Conservation (phyloP, 768 basidiomycete genomes). For the Phaffia australis region DNA sequence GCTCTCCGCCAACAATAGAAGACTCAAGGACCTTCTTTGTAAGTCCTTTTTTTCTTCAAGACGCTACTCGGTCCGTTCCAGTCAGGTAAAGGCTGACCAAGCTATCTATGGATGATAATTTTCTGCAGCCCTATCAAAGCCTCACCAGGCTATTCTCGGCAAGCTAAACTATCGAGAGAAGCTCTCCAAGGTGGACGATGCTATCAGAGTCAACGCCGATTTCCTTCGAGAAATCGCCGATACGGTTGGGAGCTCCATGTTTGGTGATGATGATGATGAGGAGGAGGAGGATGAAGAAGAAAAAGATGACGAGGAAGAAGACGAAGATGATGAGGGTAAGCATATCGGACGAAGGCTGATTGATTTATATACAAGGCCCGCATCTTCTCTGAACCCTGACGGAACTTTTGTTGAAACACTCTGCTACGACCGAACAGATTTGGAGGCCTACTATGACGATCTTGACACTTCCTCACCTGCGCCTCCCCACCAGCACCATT, state of each 20-base stretch:
- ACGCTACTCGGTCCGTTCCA: not conserved
- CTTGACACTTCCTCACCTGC: slow-evolving; percentile 31
- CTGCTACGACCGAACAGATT: slow-evolving; percentile 11
- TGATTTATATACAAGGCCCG: slow-evolving; percentile 37
- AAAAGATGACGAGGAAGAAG: slow-evolving; percentile 17
- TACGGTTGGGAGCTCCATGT: slow-evolving; percentile 53
- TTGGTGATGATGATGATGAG: slow-evolving; percentile 31
- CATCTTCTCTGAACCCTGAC: not conserved
- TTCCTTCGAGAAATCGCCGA: slow-evolving; percentile 66
- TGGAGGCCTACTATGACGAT: slow-evolving; percentile 33
- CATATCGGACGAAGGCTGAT: slow-evolving; percentile 29
- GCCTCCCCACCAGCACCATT: slow-evolving; percentile 25
- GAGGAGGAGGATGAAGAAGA: slow-evolving; percentile 34
- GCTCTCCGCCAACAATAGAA: slow-evolving; percentile 21
- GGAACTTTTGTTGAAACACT: slow-evolving; percentile 13
- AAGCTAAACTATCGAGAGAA: slow-evolving; percentile 65
- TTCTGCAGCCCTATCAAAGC: slow-evolving; percentile 54
- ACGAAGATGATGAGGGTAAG: slow-evolving; percentile 29
- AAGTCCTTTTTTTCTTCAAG: not conserved
- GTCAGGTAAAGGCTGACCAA: not conserved
- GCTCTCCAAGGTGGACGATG: slow-evolving; percentile 65
- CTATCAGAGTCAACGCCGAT: slow-evolving; percentile 66
- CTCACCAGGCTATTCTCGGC: slow-evolving; percentile 59
- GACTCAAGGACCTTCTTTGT: slow-evolving; percentile 25
- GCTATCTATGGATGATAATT: slow-evolving; percentile 32